Evolutionary conservation across 2,329 filamentous ascomycete genomes (phyloP), one percentile per base, ranked within the genome.

Genomic region (Rhinocladiella similis): DNA sequence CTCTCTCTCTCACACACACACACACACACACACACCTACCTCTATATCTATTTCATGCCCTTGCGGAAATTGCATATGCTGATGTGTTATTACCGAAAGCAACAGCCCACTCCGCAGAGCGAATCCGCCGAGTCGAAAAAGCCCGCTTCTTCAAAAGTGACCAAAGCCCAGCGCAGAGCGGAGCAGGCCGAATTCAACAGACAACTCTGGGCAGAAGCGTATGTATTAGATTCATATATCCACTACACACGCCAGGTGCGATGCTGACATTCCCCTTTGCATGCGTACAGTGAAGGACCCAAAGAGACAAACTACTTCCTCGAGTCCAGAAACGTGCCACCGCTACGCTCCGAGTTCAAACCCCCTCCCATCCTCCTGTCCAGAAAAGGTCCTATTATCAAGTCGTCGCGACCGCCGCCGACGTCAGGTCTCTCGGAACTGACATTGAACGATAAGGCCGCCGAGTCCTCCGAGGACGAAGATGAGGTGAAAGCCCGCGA

Each of bases 181-280:
- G 83, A 87, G 69, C 93, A 97, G 71, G 84, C 83, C 25, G 91
- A 96, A 70, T 82, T 87, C 51, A 96, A 97, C 71, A 85, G 87
- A 67, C 88, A 89, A 72, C 75, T 97, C 54, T 97, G 93, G 93
- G 85, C 94, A 68, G 87, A 91, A 68, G 93, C 92, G 88, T 94
- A 84, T 54, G 84, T 38, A n/a, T 16, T 10, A n/a, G n/a, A n/a
- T n/a, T n/a, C n/a, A n/a, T n/a, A n/a, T n/a, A n/a, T n/a, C n/a
- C n/a, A n/a, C n/a, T n/a, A n/a, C n/a, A n/a, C n/a, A n/a, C n/a
- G n/a, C n/a, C n/a, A n/a, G n/a, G n/a, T n/a, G 16, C 25, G 14
- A 18, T 36, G 39, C 42, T 39, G 25, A 43, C 36, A 5, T 33
- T 33, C 10, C 10, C n/a, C n/a, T n/a, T 12, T 33, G 5, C 27